Evolutionary conservation across 257 asterid genomes (phyloP).

Genomic region (Petunia secreta): DNA sequence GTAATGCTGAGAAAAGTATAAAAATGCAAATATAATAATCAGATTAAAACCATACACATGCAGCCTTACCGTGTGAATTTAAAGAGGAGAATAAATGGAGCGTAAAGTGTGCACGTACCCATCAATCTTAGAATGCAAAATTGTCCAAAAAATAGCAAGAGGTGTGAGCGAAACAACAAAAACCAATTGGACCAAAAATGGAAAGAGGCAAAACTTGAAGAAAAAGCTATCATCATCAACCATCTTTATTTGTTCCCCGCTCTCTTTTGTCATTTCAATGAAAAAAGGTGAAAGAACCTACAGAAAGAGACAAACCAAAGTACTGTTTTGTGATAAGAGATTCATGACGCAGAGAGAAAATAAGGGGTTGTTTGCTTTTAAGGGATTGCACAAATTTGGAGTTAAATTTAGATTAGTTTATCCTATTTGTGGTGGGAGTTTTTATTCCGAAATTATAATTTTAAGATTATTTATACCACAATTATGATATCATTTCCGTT

Average conservation of each 20-base stretch:
- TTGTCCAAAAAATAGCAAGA: neutral
- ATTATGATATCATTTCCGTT: too few relatives aligned
- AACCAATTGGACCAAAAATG: conserved; percentile 17
- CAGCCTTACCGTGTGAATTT: too few relatives aligned
- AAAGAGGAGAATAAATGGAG: neutral
- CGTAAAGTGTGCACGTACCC: neutral
- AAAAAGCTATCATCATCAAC: conserved; percentile 7
- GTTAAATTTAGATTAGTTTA: too few relatives aligned
- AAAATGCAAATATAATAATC: too few relatives aligned
- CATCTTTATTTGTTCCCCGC: neutral
- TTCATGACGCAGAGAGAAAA: neutral
- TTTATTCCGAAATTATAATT: too few relatives aligned
- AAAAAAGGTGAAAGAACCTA: neutral
- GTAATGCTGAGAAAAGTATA: too few relatives aligned
- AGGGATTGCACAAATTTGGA: too few relatives aligned
- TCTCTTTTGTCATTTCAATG: conserved; percentile 11
- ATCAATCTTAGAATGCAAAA: neutral
- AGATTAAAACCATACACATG: too few relatives aligned
- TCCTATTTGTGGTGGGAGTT: too few relatives aligned
- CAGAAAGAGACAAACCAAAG: conserved; percentile 34
- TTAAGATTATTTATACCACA: too few relatives aligned
- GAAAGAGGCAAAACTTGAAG: neutral
- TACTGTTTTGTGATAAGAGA: conserved; percentile 26
- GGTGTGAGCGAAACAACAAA: neutral
- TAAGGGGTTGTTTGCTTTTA: too few relatives aligned